Conservation (phyloP, 345 rosid species). For the Ceriops decandra region DNA sequence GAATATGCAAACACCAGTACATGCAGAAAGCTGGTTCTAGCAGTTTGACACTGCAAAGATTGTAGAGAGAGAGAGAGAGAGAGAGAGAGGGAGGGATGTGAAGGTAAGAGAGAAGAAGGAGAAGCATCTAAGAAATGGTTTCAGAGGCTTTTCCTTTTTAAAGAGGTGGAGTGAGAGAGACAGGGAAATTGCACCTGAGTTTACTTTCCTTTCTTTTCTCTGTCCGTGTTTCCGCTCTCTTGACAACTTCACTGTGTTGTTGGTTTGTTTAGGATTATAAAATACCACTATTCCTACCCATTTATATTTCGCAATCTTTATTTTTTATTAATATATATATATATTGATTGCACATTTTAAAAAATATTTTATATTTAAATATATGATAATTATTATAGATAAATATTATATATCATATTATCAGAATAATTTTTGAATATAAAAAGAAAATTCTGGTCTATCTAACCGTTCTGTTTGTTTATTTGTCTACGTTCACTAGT, state of each 20-base stretch:
- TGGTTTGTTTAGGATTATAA: not conserved
- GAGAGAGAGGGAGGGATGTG: not conserved
- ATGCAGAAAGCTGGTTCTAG: not conserved
- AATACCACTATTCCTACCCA: too few species aligned
- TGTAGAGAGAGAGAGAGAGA: not conserved
- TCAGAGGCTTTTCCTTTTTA: conserved; percentile 4
- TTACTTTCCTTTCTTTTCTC: not conserved
- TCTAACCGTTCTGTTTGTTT: too few species aligned
- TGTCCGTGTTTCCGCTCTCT: not conserved
- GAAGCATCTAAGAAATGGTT: conserved; percentile 7
- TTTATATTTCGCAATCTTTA: too few species aligned
- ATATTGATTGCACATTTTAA: too few species aligned
- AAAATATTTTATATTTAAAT: too few species aligned
- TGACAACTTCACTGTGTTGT: not conserved
- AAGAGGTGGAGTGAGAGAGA: not conserved
- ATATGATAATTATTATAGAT: too few species aligned
- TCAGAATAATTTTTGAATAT: too few species aligned
- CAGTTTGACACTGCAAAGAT: not conserved
- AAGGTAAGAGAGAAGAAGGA: not conserved
- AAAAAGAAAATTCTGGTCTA: too few species aligned
- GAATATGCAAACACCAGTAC: not conserved
- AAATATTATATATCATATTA: too few species aligned
- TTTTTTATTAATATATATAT: too few species aligned
- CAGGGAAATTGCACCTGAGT: conserved; percentile 1
- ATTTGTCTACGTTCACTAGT: not conserved